Conservation (phyloP, 2,329 filamentous ascomycete genomes). For the Colletotrichum acutatum region DNA sequence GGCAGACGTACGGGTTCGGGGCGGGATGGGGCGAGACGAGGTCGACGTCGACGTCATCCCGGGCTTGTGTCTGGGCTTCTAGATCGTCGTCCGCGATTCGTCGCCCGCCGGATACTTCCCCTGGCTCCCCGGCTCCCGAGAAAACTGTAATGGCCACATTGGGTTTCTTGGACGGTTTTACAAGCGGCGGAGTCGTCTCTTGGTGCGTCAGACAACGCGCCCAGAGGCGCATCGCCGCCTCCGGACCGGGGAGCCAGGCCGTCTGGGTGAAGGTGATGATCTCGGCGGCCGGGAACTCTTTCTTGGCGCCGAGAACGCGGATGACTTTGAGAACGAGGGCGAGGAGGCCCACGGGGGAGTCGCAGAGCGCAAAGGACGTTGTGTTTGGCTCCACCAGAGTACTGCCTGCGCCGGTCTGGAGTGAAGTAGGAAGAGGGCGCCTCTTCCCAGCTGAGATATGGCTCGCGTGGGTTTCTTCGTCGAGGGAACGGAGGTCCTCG, state of each 20-base stretch:
- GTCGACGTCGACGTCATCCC: conserved; percentile 1
- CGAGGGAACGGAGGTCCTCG: conserved; percentile 60
- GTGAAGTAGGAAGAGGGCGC: conserved; percentile 39
- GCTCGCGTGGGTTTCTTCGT: conserved; percentile 38
- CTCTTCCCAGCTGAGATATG: background rate
- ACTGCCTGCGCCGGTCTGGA: conserved; percentile 41
- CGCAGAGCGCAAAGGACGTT: conserved; percentile 69
- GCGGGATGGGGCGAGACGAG: conserved; percentile 39
- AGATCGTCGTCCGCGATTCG: no score
- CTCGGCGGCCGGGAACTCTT: conserved; percentile 59
- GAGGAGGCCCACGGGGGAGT: conserved; percentile 69
- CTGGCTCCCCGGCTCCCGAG: conserved; percentile 44
- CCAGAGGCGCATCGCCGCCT: conserved; percentile 69
- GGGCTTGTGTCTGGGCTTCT: conserved; percentile 34
- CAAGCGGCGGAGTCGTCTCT: conserved; percentile 41
- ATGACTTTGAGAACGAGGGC: conserved; percentile 63
- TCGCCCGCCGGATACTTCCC: background rate
- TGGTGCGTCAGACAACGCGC: conserved; percentile 53
- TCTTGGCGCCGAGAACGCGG: conserved; percentile 50
- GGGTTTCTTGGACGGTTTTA: conserved; percentile 45
- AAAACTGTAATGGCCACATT: conserved; percentile 61
- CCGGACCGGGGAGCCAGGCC: conserved; percentile 75
- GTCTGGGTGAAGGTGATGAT: conserved; percentile 70
- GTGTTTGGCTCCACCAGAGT: conserved; percentile 62
- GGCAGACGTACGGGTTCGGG: conserved; percentile 53